A percentile compares a stretch with the other conserved stretches of the same genome.
Conservation (phyloP, 2,329 filamentous ascomycete genomes). For the Fusarium paranaense region DNA sequence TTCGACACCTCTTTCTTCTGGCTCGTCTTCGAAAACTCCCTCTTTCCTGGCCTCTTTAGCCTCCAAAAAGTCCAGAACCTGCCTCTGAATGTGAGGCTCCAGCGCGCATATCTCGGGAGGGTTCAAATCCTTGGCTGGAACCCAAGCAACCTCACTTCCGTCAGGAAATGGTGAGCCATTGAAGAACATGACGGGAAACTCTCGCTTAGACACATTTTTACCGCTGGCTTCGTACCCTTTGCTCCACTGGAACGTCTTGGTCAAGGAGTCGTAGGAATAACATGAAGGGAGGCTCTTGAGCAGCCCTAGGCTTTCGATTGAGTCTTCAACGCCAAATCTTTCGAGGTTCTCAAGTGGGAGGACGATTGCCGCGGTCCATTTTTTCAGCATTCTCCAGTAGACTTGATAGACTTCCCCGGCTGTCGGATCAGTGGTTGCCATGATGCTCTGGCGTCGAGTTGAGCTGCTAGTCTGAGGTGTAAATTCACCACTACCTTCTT, state of each 20-base stretch:
- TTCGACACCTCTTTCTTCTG: not conserved
- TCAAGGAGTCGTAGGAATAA: constrained; percentile 23
- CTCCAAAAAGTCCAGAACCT: constrained; percentile 9
- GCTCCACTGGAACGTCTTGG: constrained; percentile 11
- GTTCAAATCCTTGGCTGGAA: constrained; percentile 8
- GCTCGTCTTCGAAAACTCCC: not conserved
- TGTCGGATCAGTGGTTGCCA: not conserved
- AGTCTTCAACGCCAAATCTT: not conserved
- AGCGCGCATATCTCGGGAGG: not conserved
- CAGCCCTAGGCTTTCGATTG: constrained; percentile 14
- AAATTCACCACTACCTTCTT: not conserved
- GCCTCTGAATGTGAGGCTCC: not conserved
- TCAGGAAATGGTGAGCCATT: constrained; percentile 27
- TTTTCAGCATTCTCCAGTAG: constrained; percentile 18
- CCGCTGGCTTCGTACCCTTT: constrained; percentile 22
- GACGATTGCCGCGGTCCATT: constrained; percentile 18
- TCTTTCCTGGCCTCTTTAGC: not conserved
- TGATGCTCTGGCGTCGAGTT: not conserved
- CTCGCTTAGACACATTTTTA: not conserved
- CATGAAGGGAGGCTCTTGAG: constrained; percentile 19
- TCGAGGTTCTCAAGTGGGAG: constrained; percentile 22
- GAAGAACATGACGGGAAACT: constrained; percentile 37
- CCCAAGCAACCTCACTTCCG: constrained; percentile 23
- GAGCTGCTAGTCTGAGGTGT: not conserved
- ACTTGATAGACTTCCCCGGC: constrained; percentile 24